Evolutionary conservation across 2,329 filamentous ascomycete species (phyloP), one percentile per base, ranked within the genome.

Genomic region (Fusarium incarnatum): DNA sequence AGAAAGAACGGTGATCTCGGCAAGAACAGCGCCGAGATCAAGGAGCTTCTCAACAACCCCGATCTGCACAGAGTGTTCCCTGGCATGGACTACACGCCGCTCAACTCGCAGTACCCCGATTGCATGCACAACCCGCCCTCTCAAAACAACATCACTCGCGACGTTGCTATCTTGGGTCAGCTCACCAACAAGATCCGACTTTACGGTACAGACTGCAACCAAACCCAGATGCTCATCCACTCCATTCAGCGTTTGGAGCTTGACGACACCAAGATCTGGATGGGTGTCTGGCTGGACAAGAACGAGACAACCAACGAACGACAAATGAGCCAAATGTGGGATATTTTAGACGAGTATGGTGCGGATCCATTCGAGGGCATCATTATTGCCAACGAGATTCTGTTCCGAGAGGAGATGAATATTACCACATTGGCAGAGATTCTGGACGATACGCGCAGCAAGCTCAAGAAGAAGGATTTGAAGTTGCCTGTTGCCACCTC

Each of bases 171-270:
- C 12, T 88, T 98, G 54, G 94, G 92, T 15, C 94, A 97, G 78
- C 85, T 98, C 45, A 97, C 94, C 64, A 94, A 97, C 78, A 91
- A 90, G 5, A 88, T 98, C 49, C 91, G 95, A 10, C 85, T 98
- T 2, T 98, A 98, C 78, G 95, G 95, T 52, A 98, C 94, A 15
- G 95, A 98, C 82, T 98, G 95, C 86, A 98, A 98, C 80, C 95
- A 98, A 81, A 98, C 95, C 0, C 88, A 97, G 79, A 96, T 98
- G 92, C 88, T 97, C 1, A 83, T 98, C 11, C 91, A 96, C 74
- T 91, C 94, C 22, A 91, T 98, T 73, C 85, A 92, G 60, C 86
- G 86, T 53, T 85, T 98, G 15, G 85, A 91, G 55, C 82, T 98
- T 73, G 86, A 92, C 60, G 84, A 83, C 3, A 89, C 97, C 83